Base-by-base conservation (phyloP, 2,329 filamentous ascomycete species). In the Beauveria scarabaeidicola region DNA sequence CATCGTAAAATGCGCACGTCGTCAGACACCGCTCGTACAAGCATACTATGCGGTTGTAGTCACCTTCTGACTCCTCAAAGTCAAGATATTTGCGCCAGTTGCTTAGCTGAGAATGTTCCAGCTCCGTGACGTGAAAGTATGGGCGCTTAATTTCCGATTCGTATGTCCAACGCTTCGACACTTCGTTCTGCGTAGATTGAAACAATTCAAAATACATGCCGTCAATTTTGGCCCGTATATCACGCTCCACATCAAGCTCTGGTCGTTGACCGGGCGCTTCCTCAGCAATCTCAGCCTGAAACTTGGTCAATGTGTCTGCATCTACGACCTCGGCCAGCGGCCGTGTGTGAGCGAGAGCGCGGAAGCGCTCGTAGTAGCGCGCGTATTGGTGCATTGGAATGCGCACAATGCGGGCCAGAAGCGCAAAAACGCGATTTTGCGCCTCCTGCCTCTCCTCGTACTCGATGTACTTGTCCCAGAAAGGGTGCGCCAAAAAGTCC, bases 401-500 rank as follows among this genome's bases (percentile, higher is more conserved):
- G 68, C 89, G 84, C 58, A 96, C 89, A 59, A 97, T 82, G 58
- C 92, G 89, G 62, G 82, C 81, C 56, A 96, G 81, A 59, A 99
- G 90, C 44, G 84, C 85, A 66, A 95, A 96, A 58, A 97, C 90
- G 68, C 86, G 90, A 64, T 95, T 90, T 15, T 88, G 84, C 0
- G 88, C 85, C 68, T 96, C 91, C 63, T 93, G 80, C 1, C 92
- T 88, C 71, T 97, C 92, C 72, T 97, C 94, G 68, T 95, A 97
- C 71, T 97, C 94, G 64, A 99, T 85, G 69, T 96, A 99, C 75
- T 96, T 97, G 74, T 99, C 94, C 94, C 94, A 99, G 76, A 99
- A 97, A 1, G 91, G 91, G 70, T 97, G 91, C 2, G 92, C 88
- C 32, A 96, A 81, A 70, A 96, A 99, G 74, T 99, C 94, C 19